Evolutionary conservation across 2,329 filamentous ascomycete species (phyloP), one percentile per base, ranked within the genome.

Genomic region (Curvularia hawaiiensis): DNA sequence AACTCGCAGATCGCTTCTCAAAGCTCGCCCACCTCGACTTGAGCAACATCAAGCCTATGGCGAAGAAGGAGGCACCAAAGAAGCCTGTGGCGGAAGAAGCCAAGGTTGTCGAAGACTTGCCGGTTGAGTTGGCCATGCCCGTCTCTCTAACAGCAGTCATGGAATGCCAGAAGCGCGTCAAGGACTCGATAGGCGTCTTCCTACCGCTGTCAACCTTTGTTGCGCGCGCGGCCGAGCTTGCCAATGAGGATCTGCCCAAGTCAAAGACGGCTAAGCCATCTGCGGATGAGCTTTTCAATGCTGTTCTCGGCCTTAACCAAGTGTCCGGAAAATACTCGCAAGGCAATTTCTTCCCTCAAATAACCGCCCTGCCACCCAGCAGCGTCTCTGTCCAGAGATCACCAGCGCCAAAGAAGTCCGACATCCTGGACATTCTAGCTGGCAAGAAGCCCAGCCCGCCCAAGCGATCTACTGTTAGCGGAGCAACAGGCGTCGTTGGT

Each of bases 131-230:
- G 52, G 85, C 90, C 14, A 77, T 96, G 8, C 86, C 91, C 14
- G 84, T 98, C 64, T 94, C 91, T 7, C 83, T 99, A 52, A 83
- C 85, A 41, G 88, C 90, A 58, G 92, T 96, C 16, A 80, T 92
- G 52, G 88, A 91, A 66, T 88, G 90, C 33, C 93, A 97, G 82
- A 87, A 88, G 78, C 88, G 90, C 73, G 86, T 98, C 65, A 84
- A 93, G 69, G 81, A 88, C 53, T 88, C 86, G 4, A 83, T 97
- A 26, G 92, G 91, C 59, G 87, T 94, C 56, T 90, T 88, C 72
- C 81, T 97, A 47, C 92, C 94, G 14, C 81, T 98, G 5, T 91
- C 90, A 2, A 92, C 90, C 12, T 97, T 98, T 79, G 87, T 99
- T 73, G 84, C 88, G 54, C 89, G 92, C 52, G 95, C 95, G 40